Base-by-base conservation (phyloP, 202 grass and related monocot species). In the Hordeum pubiflorum region DNA sequence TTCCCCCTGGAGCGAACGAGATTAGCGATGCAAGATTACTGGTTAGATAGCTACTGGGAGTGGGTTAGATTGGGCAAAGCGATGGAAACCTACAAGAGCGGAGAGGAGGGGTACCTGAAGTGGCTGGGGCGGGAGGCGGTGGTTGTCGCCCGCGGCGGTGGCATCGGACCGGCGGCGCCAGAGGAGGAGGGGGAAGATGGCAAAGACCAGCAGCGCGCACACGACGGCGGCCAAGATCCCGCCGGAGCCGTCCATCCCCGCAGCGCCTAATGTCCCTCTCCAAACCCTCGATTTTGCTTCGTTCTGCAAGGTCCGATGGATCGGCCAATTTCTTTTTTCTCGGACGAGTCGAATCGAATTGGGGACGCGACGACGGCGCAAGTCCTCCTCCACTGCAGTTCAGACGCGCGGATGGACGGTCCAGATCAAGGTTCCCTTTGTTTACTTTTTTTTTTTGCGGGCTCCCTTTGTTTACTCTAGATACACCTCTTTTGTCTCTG, bases 141-240 rank as follows among this genome's bases (percentile, higher is more conserved):
- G 89, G 71, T 39, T 72, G 38, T 54, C 44, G 63, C 33, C 64
- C 31, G 29, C 63, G 72, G 56, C 26, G 78, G 63, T 0, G 38
- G 65, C 81, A 86, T 88, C 73, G 63, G 86, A 86, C n/a, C 92
- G 94, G 23, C 90, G 90, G 79, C 83, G 83, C 92, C 89, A 94
- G 69, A 89, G 89, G 34, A 97, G 79, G 46, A 97, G 86, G 20
- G 92, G 94, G 2, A 97, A 74, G 64, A 97, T 24, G 55, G 82
- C 84, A 32, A 91, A 77, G 31, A 91, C 62, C 3, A 94, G 50
- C 9, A 97, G 81, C 89, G 92, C 77, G 66, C 87, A 89, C 48
- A 94, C 31, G 39, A 88, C 62, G 37, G 77, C 92, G 9, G 63
- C 86, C 17, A 97, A 58, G 24, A 97, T 76, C 37, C 89, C 89